These are phyloP conservation scores for Fusarium equiseti DNA, from an alignment of 2,329 filamentous ascomycete genomes.

Conservation along the genomic window DNA sequence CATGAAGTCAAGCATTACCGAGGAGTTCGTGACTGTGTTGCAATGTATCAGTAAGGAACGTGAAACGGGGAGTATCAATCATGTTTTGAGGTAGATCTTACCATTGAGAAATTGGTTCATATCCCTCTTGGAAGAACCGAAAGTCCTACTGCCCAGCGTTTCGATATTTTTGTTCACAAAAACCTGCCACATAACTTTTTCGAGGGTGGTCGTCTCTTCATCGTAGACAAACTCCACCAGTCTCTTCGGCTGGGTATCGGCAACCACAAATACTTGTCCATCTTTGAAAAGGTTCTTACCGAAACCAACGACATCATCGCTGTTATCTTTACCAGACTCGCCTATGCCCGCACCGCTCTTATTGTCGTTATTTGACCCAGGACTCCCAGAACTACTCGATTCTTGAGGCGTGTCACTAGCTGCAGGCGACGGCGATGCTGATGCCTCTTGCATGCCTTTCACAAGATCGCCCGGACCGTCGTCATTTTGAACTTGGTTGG, in stretches of 20 bases:
- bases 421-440: background rate
- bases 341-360: background rate
- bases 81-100: background rate
- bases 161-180: too few relatives aligned
- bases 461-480: background rate
- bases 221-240: background rate
- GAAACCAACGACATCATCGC: background rate
- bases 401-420: background rate
- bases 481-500: slow-evolving; percentile 5
- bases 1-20: background rate
- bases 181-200: slow-evolving; percentile 11
- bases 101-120: background rate
- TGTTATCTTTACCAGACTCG: background rate
- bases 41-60: background rate
- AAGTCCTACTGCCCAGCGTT: background rate
- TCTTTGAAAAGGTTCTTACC: background rate
- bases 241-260: background rate
- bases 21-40: background rate
- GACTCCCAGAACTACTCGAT: background rate
- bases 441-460: slow-evolving; percentile 5
- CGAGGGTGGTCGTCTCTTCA: background rate
- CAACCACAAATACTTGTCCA: background rate
- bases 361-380: background rate
- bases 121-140: background rate
- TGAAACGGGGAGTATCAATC: background rate